Evolutionary conservation across 371 early-diverging fungal genomes (phyloP).

Genomic region (Rhizopus delemar): DNA sequence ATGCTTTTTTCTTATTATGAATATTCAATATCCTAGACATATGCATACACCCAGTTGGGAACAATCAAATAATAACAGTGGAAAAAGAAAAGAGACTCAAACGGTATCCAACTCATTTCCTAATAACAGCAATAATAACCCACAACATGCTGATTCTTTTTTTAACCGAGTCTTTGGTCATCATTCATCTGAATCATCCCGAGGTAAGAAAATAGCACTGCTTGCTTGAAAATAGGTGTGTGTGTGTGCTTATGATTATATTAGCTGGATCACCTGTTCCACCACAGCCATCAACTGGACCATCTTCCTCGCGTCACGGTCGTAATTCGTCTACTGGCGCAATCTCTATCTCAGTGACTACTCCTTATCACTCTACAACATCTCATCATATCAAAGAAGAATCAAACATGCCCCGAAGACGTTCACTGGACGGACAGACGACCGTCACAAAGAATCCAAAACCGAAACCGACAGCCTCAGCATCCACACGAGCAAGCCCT

Average conservation of each 20-base stretch:
- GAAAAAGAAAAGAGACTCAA: slow-evolving; percentile 2
- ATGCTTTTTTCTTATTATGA: slow-evolving; percentile 10
- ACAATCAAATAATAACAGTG: slow-evolving; percentile 3
- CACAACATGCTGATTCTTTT: slow-evolving; percentile 32
- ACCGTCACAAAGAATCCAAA: slow-evolving; percentile 6
- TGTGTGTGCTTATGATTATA: background rate
- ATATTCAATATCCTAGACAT: slow-evolving; percentile 20
- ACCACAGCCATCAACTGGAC: background rate
- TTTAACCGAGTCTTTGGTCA: slow-evolving; percentile 43
- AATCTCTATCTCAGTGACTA: slow-evolving; percentile 14
- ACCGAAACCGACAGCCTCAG: slow-evolving; percentile 20
- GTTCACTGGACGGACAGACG: slow-evolving; percentile 34
- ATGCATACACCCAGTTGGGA: slow-evolving; percentile 20
- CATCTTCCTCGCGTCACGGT: slow-evolving; percentile 28
- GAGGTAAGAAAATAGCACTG: slow-evolving; percentile 26
- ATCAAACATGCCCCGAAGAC: slow-evolving; percentile 31
- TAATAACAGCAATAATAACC: slow-evolving; percentile 6
- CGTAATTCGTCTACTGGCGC: slow-evolving; percentile 38
- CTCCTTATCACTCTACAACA: slow-evolving; percentile 8
- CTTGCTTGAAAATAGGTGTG: background rate
- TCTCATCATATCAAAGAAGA: slow-evolving; percentile 13
- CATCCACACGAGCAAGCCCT: slow-evolving; percentile 27
- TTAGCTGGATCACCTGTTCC: slow-evolving; percentile 30
- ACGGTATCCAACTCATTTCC: slow-evolving; percentile 4
- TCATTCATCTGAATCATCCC: slow-evolving; percentile 40